A percentile compares a stretch with the other conserved stretches of the same genome.
Evolutionary conservation across 2,329 filamentous ascomycete genomes (phyloP).

Genomic region (Pseudomassariella vexata): DNA sequence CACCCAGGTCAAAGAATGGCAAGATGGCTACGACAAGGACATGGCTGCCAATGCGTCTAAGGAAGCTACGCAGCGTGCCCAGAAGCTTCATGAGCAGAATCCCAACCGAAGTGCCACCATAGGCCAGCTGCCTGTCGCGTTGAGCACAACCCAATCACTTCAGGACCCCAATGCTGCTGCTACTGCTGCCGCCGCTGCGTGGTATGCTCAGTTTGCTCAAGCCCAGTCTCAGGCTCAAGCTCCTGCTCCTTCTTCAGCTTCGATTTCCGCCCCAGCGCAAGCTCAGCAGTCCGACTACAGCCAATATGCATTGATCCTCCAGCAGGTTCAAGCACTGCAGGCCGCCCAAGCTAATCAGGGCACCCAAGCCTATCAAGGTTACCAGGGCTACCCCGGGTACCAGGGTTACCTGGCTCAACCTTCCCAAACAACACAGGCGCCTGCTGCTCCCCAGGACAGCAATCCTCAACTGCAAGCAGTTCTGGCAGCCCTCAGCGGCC

Average conservation of each 20-base stretch:
- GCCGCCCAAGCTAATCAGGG: constrained; percentile 5
- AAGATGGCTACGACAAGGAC: constrained; percentile 40
- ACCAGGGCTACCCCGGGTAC: constrained; percentile 4
- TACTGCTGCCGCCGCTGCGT: constrained; percentile 30
- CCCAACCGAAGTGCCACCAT: constrained; percentile 18
- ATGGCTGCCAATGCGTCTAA: constrained; percentile 30
- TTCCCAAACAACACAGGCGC: constrained; percentile 8
- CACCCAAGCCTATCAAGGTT: constrained; percentile 5
- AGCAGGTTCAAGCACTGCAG: constrained; percentile 6
- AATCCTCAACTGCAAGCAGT: constrained; percentile 19
- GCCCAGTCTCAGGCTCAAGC: constrained; percentile 1
- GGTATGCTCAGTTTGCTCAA: constrained; percentile 31
- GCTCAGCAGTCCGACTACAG: constrained; percentile 1
- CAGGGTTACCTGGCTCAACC: constrained; percentile 8
- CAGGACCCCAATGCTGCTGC: constrained; percentile 21
- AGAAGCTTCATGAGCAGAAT: constrained; percentile 26
- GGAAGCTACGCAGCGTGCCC: constrained; percentile 30
- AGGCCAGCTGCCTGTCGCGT: constrained; percentile 10
- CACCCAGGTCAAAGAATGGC: constrained; percentile 46
- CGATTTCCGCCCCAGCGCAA: background rate
- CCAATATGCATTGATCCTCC: constrained; percentile 3
- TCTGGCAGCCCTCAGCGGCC: constrained; percentile 16
- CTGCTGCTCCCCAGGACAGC: constrained; percentile 14
- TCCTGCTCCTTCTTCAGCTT: background rate
- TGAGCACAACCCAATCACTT: constrained; percentile 14